Evolutionary conservation across 345 rosid genomes (phyloP).

Genomic region (Raphanus raphanistrum): DNA sequence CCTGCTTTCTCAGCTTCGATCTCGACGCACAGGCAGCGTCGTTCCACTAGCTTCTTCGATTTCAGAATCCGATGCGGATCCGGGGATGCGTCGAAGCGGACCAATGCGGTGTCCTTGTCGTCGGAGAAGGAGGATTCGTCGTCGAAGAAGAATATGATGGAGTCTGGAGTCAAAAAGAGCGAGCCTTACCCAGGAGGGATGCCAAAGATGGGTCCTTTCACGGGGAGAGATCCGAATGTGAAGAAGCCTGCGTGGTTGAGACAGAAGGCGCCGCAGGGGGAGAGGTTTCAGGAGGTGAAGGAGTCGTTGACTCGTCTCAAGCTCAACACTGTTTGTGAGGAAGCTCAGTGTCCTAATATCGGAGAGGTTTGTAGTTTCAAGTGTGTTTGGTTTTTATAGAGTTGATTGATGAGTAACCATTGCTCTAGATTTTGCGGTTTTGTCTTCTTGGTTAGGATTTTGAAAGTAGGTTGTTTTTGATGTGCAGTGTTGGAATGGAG

Average conservation of each 20-base stretch:
- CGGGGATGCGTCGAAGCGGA: slow-evolving; percentile 26
- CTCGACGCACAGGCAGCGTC: slow-evolving; percentile 34
- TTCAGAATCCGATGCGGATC: slow-evolving; percentile 50
- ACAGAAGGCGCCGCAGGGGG: slow-evolving; percentile 92
- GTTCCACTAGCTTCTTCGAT: background rate
- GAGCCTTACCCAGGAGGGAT: slow-evolving; percentile 56
- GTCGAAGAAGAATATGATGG: slow-evolving; percentile 38
- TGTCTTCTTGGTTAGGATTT: background rate
- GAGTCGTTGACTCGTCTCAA: slow-evolving; percentile 68
- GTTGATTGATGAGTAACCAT: slow-evolving; percentile 3
- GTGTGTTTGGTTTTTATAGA: background rate
- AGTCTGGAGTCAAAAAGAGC: slow-evolving; percentile 32
- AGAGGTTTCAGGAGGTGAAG: slow-evolving; percentile 72
- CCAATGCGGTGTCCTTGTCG: slow-evolving; percentile 27
- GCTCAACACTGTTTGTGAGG: slow-evolving; percentile 95
- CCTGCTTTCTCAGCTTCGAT: slow-evolving; percentile 49
- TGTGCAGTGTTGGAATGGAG: slow-evolving; percentile 97
- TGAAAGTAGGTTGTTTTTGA: background rate
- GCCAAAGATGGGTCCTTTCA: slow-evolving; percentile 59
- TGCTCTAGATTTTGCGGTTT: slow-evolving; percentile 4
- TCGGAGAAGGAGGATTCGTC: slow-evolving; percentile 25
- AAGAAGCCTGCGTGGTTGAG: slow-evolving; percentile 91
- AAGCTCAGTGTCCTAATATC: slow-evolving; percentile 97
- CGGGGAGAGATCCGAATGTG: slow-evolving; percentile 82
- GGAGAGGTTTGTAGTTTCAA: slow-evolving; percentile 61